Percentiles rank a stretch among this genome's conserved stretches.
phyloP scores from a whole-genome alignment of 495 filamentous ascomycete species.

The Jackrogersella minutella region DNA sequence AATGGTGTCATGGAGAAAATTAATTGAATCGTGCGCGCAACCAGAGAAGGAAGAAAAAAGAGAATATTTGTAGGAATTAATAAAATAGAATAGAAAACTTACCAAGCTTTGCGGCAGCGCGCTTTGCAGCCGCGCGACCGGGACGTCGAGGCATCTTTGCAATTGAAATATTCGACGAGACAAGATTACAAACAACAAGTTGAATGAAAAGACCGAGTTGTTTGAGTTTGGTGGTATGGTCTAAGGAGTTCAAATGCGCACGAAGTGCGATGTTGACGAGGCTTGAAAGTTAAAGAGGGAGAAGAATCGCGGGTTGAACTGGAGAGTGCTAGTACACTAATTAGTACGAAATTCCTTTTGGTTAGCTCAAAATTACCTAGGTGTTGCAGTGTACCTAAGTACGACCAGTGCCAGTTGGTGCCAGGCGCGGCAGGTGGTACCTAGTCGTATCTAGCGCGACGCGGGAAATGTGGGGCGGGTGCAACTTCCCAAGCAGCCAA shows the following conservation, averaged over 20 bases:
- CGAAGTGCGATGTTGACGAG: not conserved
- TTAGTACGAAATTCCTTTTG: no score
- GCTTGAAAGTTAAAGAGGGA: not conserved
- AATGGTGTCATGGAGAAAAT: no score
- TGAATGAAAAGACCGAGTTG: not conserved
- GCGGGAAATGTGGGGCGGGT: no score
- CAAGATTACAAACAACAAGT: not conserved
- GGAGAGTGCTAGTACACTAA: not conserved
- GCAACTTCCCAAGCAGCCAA: no score
- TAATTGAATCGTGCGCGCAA: no score
- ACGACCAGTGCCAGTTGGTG: no score
- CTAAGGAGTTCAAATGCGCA: not conserved
- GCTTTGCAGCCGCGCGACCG: conserved; percentile 55
- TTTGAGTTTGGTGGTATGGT: not conserved
- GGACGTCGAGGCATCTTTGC: conserved; percentile 48
- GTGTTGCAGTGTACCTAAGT: no score
- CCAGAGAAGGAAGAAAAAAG: no score
- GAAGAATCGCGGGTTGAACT: not conserved
- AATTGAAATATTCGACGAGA: not conserved
- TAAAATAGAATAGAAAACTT: conserved; percentile 23
- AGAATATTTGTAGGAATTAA: not conserved
- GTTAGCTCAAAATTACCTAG: no score
- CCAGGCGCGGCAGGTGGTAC: no score
- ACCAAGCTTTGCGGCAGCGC: conserved; percentile 58
- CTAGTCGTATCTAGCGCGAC: no score